A percentile compares a stretch with the other conserved stretches of the same genome.
Conservation (phyloP, 306 rosid genomes). For the Lablab purpureus region DNA sequence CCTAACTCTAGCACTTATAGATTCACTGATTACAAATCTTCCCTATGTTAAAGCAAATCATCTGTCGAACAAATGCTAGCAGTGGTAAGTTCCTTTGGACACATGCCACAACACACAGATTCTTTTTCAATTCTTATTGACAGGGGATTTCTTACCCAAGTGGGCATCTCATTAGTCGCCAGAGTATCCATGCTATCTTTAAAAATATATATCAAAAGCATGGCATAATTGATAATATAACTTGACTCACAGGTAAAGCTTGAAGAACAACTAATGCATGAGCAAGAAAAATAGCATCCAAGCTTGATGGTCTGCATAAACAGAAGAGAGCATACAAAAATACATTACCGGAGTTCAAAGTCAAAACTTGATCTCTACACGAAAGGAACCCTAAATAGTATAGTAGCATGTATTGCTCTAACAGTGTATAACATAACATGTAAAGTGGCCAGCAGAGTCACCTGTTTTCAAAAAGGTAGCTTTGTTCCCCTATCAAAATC, state of each 20-base stretch:
- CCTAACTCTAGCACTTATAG: not conserved
- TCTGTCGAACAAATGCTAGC: conserved; percentile 5
- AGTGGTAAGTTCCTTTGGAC: conserved; percentile 21
- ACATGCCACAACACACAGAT: conserved; percentile 13
- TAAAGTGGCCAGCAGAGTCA: conserved; percentile 44
- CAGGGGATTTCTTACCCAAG: not conserved
- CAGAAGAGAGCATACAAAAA: conserved; percentile 36
- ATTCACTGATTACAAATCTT: conserved; percentile 1
- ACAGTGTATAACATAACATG: not conserved
- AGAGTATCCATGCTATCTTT: conserved; percentile 6
- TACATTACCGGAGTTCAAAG: conserved; percentile 30
- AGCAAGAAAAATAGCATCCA: conserved; percentile 85
- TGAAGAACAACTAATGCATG: conserved; percentile 72
- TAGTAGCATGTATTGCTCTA: conserved; percentile 3
- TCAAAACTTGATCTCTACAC: conserved; percentile 5
- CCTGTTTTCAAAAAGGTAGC: conserved; percentile 71
- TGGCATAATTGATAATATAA: conserved; percentile 37
- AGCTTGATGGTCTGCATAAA: conserved; percentile 78
- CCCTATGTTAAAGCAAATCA: not conserved
- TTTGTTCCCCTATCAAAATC: conserved; percentile 64
- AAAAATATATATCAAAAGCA: not conserved
- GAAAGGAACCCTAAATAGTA: conserved; percentile 10
- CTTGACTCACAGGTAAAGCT: conserved; percentile 90
- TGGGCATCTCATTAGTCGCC: not conserved
- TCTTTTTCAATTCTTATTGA: conserved; percentile 20